Conservation (phyloP, 1,284 basidiomycete species). For the Leucoagaricus sp. region DNA sequence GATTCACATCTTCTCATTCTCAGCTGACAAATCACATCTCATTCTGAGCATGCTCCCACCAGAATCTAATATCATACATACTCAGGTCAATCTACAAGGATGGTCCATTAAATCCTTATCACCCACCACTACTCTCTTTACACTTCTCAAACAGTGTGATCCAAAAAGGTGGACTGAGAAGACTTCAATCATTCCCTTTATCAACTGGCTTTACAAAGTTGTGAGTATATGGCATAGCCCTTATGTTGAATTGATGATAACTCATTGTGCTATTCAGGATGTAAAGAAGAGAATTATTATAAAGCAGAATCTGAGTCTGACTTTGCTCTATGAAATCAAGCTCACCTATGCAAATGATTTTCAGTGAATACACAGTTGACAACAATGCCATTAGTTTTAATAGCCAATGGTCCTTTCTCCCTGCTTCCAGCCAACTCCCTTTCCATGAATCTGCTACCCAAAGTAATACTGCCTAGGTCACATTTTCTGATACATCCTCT, state of each 20-base stretch:
- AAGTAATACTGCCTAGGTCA: constrained; percentile 46
- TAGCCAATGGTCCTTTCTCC: constrained; percentile 50
- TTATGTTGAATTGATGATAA: neutral
- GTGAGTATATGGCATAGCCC: neutral
- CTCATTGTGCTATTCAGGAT: neutral
- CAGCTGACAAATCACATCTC: constrained; percentile 84
- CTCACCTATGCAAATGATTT: constrained; percentile 7
- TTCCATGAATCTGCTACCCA: constrained; percentile 48
- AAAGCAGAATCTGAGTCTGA: neutral
- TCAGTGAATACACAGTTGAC: constrained; percentile 36
- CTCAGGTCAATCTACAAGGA: constrained; percentile 94
- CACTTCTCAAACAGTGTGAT: constrained; percentile 95
- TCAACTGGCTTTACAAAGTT: neutral
- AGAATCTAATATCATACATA: constrained; percentile 82
- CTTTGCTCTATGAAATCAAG: neutral
- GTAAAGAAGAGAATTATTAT: neutral
- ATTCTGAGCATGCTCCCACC: constrained; percentile 80
- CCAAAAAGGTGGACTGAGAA: constrained; percentile 98
- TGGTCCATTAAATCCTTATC: constrained; percentile 97
- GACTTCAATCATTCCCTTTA: constrained; percentile 63
- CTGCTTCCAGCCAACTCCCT: constrained; percentile 35
- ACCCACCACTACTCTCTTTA: constrained; percentile 93
- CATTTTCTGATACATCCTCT: constrained; percentile 48
- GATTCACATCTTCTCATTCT: constrained; percentile 96
- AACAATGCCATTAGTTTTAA: constrained; percentile 45